Percentiles rank a stretch among this genome's conserved stretches.
These are phyloP conservation scores for Cicer chorassanicum DNA, from an alignment of 306 rosid genomes.

Conservation along the genomic window DNA sequence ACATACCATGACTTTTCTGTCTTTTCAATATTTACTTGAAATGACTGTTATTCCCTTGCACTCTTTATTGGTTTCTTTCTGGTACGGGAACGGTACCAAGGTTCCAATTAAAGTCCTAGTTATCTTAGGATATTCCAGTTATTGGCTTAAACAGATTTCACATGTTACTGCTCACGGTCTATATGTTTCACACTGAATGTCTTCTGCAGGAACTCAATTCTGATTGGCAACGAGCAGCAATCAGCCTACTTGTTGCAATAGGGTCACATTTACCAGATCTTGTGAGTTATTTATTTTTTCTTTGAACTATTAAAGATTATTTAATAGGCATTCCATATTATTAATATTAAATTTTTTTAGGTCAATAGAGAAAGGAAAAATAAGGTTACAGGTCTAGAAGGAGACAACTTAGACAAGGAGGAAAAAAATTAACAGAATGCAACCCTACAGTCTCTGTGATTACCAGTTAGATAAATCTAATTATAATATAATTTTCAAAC, in stretches of 20 bases:
- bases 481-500: slow-evolving; percentile 23
- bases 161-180: slow-evolving; percentile 30
- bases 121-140: slow-evolving; percentile 31
- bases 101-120: slow-evolving; percentile 20
- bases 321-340: background rate
- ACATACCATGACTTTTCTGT: slow-evolving; percentile 16
- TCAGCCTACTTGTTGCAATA: slow-evolving; percentile 85
- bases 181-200: slow-evolving; percentile 36
- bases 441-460: slow-evolving; percentile 26
- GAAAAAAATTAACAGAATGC: slow-evolving; percentile 24
- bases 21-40: slow-evolving; percentile 24
- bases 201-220: slow-evolving; percentile 75
- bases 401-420: slow-evolving; percentile 28
- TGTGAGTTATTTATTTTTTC: slow-evolving; percentile 57
- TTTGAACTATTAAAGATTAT: slow-evolving; percentile 28
- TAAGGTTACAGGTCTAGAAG: slow-evolving; percentile 36
- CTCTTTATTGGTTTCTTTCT: slow-evolving; percentile 14
- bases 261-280: slow-evolving; percentile 93
- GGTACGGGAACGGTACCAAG: background rate
- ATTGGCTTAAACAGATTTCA: slow-evolving; percentile 15
- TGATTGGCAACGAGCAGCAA: slow-evolving; percentile 96
- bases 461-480: slow-evolving; percentile 31
- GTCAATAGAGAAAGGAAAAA: slow-evolving; percentile 35
- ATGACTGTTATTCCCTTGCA: background rate
- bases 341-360: background rate